These are phyloP conservation scores for Leersia perrieri DNA, from an alignment of 176 grass and related monocot genomes.

Conservation along the genomic window DNA sequence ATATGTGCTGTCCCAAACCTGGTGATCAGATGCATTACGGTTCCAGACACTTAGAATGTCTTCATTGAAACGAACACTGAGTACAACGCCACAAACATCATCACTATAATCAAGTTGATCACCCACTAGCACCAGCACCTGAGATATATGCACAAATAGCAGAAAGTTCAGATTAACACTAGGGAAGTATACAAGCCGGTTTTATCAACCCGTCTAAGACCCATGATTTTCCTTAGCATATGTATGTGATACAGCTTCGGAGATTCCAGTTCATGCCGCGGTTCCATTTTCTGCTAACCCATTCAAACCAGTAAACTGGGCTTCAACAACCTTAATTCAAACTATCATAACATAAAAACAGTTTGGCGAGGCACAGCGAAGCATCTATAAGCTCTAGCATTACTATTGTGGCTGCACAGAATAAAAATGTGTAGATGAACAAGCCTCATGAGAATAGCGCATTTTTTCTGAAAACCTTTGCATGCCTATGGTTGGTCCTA, in stretches of 20 bases:
- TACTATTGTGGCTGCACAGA: not conserved
- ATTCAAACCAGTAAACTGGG: too few relatives aligned
- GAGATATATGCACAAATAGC: slow-evolving; percentile 29
- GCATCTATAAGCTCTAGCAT: not conserved
- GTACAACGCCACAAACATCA: slow-evolving; percentile 84
- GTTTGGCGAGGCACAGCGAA: not conserved
- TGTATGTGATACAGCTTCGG: too few relatives aligned
- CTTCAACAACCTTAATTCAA: too few relatives aligned
- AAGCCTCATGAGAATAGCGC: not conserved
- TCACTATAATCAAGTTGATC: slow-evolving; percentile 95
- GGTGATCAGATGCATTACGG: slow-evolving; percentile 80
- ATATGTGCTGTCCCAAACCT: slow-evolving; percentile 48
- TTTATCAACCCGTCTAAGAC: too few relatives aligned
- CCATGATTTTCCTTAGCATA: too few relatives aligned
- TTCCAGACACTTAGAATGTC: slow-evolving; percentile 99
- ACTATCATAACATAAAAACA: not conserved
- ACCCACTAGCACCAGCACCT: slow-evolving; percentile 90
- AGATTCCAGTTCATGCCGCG: too few relatives aligned
- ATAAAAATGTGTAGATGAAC: not conserved
- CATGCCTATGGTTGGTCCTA: not conserved
- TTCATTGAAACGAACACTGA: slow-evolving; percentile 89
- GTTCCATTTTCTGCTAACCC: too few relatives aligned
- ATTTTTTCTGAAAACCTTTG: not conserved
- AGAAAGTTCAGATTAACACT: too few relatives aligned
- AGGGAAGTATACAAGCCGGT: too few relatives aligned